These are phyloP conservation scores for Cytospora paraplurivora DNA, from an alignment of 2,329 filamentous ascomycete genomes.

Conservation along the genomic window DNA sequence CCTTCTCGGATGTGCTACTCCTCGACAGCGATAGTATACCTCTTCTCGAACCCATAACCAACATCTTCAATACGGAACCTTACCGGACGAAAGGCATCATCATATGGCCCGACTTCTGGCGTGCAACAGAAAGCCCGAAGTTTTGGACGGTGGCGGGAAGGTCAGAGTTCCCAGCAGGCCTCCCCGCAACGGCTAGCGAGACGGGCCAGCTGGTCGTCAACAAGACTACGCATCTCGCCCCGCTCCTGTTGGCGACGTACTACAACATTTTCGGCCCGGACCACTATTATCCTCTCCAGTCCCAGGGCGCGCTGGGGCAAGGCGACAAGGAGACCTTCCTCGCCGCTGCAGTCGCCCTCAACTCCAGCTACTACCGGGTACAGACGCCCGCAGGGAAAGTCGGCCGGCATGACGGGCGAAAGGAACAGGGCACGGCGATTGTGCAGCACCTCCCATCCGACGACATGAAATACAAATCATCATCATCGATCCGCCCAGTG, in stretches of 20 bases:
- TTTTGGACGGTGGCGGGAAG: slow-evolving; percentile 49
- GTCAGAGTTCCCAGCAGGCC: slow-evolving; percentile 35
- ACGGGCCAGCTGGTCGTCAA: slow-evolving; percentile 52
- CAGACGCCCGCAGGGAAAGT: slow-evolving; percentile 38
- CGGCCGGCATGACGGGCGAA: slow-evolving; percentile 37
- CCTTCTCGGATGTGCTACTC: slow-evolving; percentile 60
- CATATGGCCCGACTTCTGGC: slow-evolving; percentile 60
- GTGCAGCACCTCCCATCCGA: slow-evolving; percentile 38
- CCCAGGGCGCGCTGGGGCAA: slow-evolving; percentile 45
- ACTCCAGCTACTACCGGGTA: slow-evolving; percentile 44
- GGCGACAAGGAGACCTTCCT: slow-evolving; percentile 54
- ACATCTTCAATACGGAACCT: slow-evolving; percentile 53
- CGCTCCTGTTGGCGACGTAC: slow-evolving; percentile 53
- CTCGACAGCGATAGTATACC: slow-evolving; percentile 61
- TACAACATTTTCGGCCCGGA: slow-evolving; percentile 58
- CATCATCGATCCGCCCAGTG: slow-evolving; percentile 32
- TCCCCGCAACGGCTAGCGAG: slow-evolving; percentile 37
- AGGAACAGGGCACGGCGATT: slow-evolving; percentile 35
- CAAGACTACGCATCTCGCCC: slow-evolving; percentile 49
- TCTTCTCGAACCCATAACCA: slow-evolving; percentile 37
- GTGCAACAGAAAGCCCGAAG: slow-evolving; percentile 43
- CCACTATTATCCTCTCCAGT: slow-evolving; percentile 52
- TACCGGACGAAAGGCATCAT: slow-evolving; percentile 55
- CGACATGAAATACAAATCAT: slow-evolving; percentile 32
- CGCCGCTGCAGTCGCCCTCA: slow-evolving; percentile 46